Evolutionary conservation across 1,139 yeast genomes (phyloP).

Genomic region (Pichia sp.): DNA sequence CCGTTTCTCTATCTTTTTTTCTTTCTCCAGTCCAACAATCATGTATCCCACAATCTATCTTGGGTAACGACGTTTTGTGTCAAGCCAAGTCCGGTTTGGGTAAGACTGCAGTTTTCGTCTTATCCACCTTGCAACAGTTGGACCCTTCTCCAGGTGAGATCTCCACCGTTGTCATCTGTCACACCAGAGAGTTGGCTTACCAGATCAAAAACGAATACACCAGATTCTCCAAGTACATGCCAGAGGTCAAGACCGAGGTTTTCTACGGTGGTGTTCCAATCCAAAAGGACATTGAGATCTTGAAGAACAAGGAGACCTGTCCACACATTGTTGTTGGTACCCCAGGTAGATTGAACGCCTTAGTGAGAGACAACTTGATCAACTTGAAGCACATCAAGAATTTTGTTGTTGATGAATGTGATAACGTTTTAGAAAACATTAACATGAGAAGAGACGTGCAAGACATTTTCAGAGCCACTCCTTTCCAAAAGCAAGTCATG

Average conservation of each 20-base stretch:
- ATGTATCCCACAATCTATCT: slow-evolving; percentile 95
- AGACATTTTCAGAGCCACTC: slow-evolving; percentile 95
- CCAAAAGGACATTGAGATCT: slow-evolving; percentile 77
- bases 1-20: neutral
- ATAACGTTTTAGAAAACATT: slow-evolving; percentile 85
- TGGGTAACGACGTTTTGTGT: slow-evolving; percentile 96
- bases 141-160: slow-evolving; percentile 98
- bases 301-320: slow-evolving; percentile 89
- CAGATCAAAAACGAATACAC: slow-evolving; percentile 97
- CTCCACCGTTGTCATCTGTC: slow-evolving; percentile 90
- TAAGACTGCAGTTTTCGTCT: slow-evolving; percentile 96
- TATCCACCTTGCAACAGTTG: slow-evolving; percentile 92
- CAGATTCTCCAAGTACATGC: slow-evolving; percentile 97
- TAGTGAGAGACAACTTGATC: slow-evolving; percentile 85
- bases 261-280: slow-evolving; percentile 96
- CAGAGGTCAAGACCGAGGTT: slow-evolving; percentile 94
- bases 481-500: slow-evolving; percentile 98
- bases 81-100: slow-evolving; percentile 99
- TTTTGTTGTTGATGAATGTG: slow-evolving; percentile 97
- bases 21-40: slow-evolving; percentile 79
- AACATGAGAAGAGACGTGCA: slow-evolving; percentile 98
- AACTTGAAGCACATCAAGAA: slow-evolving; percentile 88
- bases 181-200: slow-evolving; percentile 97
- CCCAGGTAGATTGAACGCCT: slow-evolving; percentile 95
- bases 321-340: slow-evolving; percentile 98